Base-by-base conservation (phyloP, 2,329 filamentous ascomycete species). In the Fonsecaea pedrosoi region DNA sequence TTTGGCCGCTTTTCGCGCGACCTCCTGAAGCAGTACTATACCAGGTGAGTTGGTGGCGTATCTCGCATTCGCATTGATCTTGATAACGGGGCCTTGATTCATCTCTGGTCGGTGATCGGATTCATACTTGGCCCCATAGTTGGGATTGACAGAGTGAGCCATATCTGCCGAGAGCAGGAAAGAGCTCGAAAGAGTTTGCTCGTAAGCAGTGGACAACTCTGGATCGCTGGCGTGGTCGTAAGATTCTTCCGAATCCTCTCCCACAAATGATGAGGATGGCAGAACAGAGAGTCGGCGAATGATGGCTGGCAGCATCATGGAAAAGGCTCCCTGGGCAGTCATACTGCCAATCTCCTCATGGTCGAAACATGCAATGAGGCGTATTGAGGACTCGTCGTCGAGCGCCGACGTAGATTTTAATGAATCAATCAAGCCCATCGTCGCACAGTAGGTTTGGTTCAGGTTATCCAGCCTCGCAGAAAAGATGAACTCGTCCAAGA, bases 101-200 rank as follows among this genome's bases (percentile, higher is more conserved):
- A 99, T 96, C 79, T 94, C 90, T 4, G 95, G 95, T 71, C 92
- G 88, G 81, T 99, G 95, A 73, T 92, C 91, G 40, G 88, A 80
- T 82, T 99, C 95, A 80, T 98, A 97, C 80, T 98, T 98, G 73
- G 82, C 88, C 4, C 89, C 85, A 78, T 97, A 99, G 82, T 99
- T 99, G 65, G 95, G 95, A 79, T 99, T 92, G 13, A 99, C 89
- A 4, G 91, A 91, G 82, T 99, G 95, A 1, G 95, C 94, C 95
- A 99, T 98, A 78, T 99, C 95, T 60, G 95, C 95, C 5, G 92
- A 97, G 70, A 99, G 85, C 66, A 99, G 88, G 85, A 99, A 97
- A 1, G 93, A 97, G 34, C 90, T 91, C 5, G 93, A 87, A 60
- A 97, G 85, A 1, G 92, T 95, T 83, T 98, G 94, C 81, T 99